Evolutionary conservation across 306 rosid species (phyloP), one percentile per base, ranked within the genome.

Genomic region (Inga oerstediana): DNA sequence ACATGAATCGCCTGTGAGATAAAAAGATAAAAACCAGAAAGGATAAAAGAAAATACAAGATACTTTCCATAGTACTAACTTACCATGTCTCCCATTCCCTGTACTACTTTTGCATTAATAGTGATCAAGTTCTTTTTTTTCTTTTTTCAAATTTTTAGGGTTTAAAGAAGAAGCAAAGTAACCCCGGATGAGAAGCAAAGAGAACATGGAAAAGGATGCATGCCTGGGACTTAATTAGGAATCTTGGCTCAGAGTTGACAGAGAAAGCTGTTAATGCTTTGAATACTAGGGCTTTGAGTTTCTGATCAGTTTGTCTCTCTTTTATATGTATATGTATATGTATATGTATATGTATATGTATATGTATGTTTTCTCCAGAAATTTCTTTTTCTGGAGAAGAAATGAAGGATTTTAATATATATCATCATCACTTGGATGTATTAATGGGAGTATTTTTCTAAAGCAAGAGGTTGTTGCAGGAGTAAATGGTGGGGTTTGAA

Each of bases 211-310:
- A 89, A 88, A 79, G 85, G 79, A 89, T 79, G 83, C 91, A 88
- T 93, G 96, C 89, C 91, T 86, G 94, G 94, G 88, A 87, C 93
- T 89, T 84, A 88, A 89, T 88, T 89, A 90, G 98, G 87, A 93
- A 89, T 89, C 91, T 88, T 87, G 81, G 76, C 72, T 76, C 93
- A 93, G 90, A 84, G 89, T 45, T 88, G 89, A 48, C 94, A 90
- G 91, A 88, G 86, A 72, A 20, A 87, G 89, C 77, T 84, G 76
- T 94, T 83, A 90, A 87, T 87, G 88, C 75, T 71, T 71, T 71
- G 34, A 71, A 71, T 71, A 43, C 75, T 83, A 88, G 87, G 88
- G 84, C 85, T 85, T 86, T 77, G 70, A 79, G 76, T 65, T 72
- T 89, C 92, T 87, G 91, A 84, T 78, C 79, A 75, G 71, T 85